Evolutionary conservation across 169 alveolate genomes (phyloP).

Genomic region (Haemoproteus tartakovskyi): DNA sequence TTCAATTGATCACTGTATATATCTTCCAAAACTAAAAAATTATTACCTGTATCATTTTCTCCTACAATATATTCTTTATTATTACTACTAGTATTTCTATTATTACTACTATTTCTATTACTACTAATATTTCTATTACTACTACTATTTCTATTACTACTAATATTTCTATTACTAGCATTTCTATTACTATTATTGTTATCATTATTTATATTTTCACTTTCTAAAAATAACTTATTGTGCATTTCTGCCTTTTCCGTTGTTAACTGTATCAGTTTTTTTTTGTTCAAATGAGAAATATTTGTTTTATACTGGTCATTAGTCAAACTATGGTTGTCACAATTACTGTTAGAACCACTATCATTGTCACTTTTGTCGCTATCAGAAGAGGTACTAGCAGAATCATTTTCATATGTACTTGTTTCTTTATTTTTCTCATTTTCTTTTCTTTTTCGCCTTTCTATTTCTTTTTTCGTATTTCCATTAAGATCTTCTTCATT

Average conservation of each 20-base stretch:
- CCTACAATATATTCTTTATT: no score
- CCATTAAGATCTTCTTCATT: no score
- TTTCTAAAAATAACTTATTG: slow-evolving; percentile 13
- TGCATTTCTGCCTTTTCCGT: slow-evolving; percentile 10
- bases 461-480: no score
- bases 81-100: background rate
- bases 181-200: background rate
- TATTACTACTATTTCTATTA: background rate
- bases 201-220: slow-evolving; percentile 48
- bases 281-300: slow-evolving; percentile 3
- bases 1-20: no score
- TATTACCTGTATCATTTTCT: no score
- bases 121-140: background rate
- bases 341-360: background rate
- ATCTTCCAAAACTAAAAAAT: no score
- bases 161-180: background rate
- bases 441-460: no score
- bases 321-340: background rate
- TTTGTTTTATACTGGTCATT: slow-evolving; percentile 1
- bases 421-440: no score
- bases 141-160: background rate
- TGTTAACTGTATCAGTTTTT: no score
- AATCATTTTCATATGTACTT: slow-evolving; percentile 3
- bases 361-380: background rate
- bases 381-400: background rate